Evolutionary conservation across 805 yeast genomes (phyloP), one percentile per base, ranked within the genome.

Genomic region (Kodamaea hsintzibuensis): DNA sequence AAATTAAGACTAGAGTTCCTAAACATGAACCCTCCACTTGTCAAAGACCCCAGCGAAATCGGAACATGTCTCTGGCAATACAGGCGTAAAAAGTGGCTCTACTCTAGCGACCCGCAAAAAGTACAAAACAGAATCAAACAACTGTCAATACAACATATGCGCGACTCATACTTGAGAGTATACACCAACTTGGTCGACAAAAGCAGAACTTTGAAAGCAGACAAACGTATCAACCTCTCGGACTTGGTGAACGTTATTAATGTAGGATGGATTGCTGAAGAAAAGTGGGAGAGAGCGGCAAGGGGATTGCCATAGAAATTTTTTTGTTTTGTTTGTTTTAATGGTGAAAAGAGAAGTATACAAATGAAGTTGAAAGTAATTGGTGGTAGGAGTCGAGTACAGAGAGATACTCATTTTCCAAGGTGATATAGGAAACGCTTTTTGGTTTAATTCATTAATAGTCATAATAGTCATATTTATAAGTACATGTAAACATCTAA

Each of bases 211-310:
- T 77, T 93, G 62, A 85, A 83, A 62, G 76, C 76, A 53, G 71
- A 66, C 37, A 70, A 66, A 54, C 89, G 91, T 13, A 75, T 93
- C 70, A 90, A 89, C 67, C 78, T 93, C 61, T 77, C 75, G 54
- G 96, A 91, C 66, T 83, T 88, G 42, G 66, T 91, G 50, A 80
- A 80, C 58, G 81, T 92, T 19, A 80, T 92, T 42, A 84, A 89
- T 62, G 82, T 88, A 2, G 97, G 97, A 16, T 92, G 98, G 98
- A 78, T 80, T 13, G 85, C 84, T 55, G 83, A 83, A 18, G 90
- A 86, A 49, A 82, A 83, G 59, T 92, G 95, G 93, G 86, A 82
- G 54, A 71, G 78, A 38, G 81, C 81, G 3, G 77, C 78, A 4
- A 64, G 62, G 33, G 79, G 79, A 1, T 59, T 74, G 49, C 64